Base-by-base conservation (phyloP, 306 rosid species). In the Lathyrus tuberosus region DNA sequence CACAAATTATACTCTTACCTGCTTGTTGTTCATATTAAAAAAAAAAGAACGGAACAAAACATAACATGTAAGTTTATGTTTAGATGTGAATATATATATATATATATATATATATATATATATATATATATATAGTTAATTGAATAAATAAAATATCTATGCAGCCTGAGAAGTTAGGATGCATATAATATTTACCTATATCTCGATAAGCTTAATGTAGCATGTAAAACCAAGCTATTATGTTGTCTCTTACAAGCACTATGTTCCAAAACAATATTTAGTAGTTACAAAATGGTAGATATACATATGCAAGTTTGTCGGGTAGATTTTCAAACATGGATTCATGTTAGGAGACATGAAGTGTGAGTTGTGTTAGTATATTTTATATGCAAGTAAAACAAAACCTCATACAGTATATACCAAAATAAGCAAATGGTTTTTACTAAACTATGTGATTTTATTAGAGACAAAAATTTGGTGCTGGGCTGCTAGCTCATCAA, bases 311-410 rank as follows among this genome's bases (percentile, higher is more conserved):
- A 53, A 37, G 37, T 28, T 62, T 61, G 72, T 72, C 56, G 44
- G 81, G 40, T 1, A 37, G 10, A 0, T 37, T 62, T 81, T 72
- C 79, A 72, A 72, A 67, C 26, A 37, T 60, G 76, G 62, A 54
- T 62, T 72, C 33, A 61, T 35, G 58, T 72, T 72, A 40, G 79
- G 78, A 54, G 70, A 66, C 75, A 77, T 42, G 9, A 4, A 46
- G 17, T 22, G 66, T 43, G 74, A 53, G 57, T 43, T 68, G 18
- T 60, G 18, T 60, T 38, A 22, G 48, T 43, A 17, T 12, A 56
- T 56, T 56, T 56, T 24, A 26, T 12, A 56, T 13, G 37, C 18
- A 14, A 56, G 62, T 56, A 56, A 56, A 56, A 56, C 62, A 56
- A 56, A 28, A 26, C 18, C 60, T 20, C 22, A 11, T 22, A 53